Percentiles rank a stretch among this genome's conserved stretches.
These are phyloP conservation scores for Ophiostoma tasmaniense DNA, from an alignment of 2,329 filamentous ascomycete genomes.

Conservation along the genomic window DNA sequence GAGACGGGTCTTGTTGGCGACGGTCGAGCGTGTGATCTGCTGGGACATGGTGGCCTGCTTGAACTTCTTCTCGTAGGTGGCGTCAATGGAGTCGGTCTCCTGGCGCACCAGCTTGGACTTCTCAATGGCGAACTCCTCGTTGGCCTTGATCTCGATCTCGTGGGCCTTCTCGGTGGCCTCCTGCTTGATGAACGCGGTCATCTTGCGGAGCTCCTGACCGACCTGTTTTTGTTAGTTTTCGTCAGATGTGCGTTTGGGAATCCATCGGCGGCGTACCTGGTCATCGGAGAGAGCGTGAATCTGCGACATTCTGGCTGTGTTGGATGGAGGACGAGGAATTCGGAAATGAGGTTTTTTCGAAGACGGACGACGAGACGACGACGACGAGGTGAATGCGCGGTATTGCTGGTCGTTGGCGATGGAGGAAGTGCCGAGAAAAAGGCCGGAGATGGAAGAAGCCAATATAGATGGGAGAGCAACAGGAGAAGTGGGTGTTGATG, in stretches of 20 bases:
- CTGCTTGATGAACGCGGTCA: slow-evolving; percentile 99
- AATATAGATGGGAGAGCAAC: neutral
- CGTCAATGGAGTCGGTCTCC: slow-evolving; percentile 88
- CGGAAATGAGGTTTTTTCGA: slow-evolving; percentile 17
- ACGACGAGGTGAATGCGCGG: neutral
- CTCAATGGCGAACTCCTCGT: slow-evolving; percentile 98
- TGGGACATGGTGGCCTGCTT: slow-evolving; percentile 97
- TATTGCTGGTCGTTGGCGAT: neutral
- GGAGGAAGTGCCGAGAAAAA: neutral
- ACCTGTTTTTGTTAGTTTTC: slow-evolving; percentile 50
- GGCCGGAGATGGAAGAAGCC: neutral
- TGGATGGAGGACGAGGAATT: slow-evolving; percentile 13
- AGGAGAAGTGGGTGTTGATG: neutral
- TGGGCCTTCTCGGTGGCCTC: slow-evolving; percentile 94
- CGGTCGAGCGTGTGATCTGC: slow-evolving; percentile 94
- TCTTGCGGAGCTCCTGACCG: slow-evolving; percentile 97
- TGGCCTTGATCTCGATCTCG: slow-evolving; percentile 96
- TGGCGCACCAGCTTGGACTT: slow-evolving; percentile 97
- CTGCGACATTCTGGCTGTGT: slow-evolving; percentile 64
- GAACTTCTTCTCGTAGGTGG: slow-evolving; percentile 95
- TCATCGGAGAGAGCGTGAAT: slow-evolving; percentile 90
- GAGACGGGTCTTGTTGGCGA: slow-evolving; percentile 92
- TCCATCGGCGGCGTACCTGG: slow-evolving; percentile 54
- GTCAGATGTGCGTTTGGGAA: neutral
- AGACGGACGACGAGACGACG: neutral